Percentiles rank a stretch among this genome's conserved stretches.
phyloP scores from a whole-genome alignment of 1,284 basidiomycete species.

The Omphalotus olearius region DNA sequence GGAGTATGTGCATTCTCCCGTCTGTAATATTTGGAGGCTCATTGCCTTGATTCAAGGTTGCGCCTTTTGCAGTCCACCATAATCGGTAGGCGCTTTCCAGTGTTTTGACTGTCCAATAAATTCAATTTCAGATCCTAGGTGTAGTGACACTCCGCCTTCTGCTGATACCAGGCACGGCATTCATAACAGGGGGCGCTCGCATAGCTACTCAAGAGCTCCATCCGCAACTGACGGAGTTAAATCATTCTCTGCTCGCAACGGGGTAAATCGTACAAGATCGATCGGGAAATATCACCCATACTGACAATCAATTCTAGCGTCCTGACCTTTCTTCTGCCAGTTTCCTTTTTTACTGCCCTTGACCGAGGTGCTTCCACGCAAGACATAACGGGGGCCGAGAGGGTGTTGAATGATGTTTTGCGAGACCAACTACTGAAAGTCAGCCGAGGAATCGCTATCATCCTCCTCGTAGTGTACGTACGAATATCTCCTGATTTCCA shows the following conservation, averaged over 20 bases:
- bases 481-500: background rate
- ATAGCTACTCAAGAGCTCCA: slow-evolving; percentile 43
- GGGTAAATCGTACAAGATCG: slow-evolving; percentile 35
- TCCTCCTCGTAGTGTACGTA: slow-evolving; percentile 56
- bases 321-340: slow-evolving; percentile 55
- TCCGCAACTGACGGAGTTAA: slow-evolving; percentile 51
- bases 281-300: background rate
- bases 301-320: slow-evolving; percentile 38
- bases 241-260: slow-evolving; percentile 59
- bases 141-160: slow-evolving; percentile 48
- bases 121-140: slow-evolving; percentile 23
- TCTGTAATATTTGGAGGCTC: background rate
- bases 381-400: slow-evolving; percentile 13
- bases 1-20: slow-evolving; percentile 46
- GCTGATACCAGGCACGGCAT: slow-evolving; percentile 46
- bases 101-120: background rate
- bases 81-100: slow-evolving; percentile 28
- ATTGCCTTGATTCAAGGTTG: slow-evolving; percentile 22
- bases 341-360: slow-evolving; percentile 61
- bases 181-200: slow-evolving; percentile 43
- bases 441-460: slow-evolving; percentile 56
- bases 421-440: slow-evolving; percentile 48
- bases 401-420: slow-evolving; percentile 36
- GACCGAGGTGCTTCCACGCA: slow-evolving; percentile 28
- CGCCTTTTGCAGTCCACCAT: slow-evolving; percentile 45